These are phyloP conservation scores for Dalechampia spathulata DNA, from an alignment of 441 rosid genomes.

Conservation along the genomic window DNA sequence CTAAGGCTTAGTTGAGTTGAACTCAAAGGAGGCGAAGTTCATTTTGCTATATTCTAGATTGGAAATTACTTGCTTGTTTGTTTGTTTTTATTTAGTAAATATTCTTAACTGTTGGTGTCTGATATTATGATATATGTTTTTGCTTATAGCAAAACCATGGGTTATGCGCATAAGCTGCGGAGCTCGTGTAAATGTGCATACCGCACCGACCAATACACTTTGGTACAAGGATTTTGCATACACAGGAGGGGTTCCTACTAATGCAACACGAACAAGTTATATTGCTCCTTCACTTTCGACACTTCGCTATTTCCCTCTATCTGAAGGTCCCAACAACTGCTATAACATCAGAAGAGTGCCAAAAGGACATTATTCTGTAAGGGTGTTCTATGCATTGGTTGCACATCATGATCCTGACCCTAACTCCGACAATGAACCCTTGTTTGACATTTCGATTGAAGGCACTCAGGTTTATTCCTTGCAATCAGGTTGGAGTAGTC, in stretches of 20 bases:
- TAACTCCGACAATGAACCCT: slow-evolving; percentile 61
- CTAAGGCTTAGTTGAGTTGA: no score
- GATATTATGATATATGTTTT: no score
- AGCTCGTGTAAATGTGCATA: slow-evolving; percentile 46
- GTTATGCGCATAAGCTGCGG: slow-evolving; percentile 95
- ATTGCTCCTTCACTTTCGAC: slow-evolving; percentile 67
- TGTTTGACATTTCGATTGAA: slow-evolving; percentile 82
- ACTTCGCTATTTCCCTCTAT: slow-evolving; percentile 79
- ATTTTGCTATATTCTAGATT: no score
- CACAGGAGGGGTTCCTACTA: slow-evolving; percentile 81
- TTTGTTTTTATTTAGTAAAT: no score
- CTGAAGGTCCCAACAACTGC: slow-evolving; percentile 88
- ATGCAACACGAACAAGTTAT: slow-evolving; percentile 43
- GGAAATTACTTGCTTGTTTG: no score
- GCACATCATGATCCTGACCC: slow-evolving; percentile 37
- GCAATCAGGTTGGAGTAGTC: slow-evolving; percentile 73
- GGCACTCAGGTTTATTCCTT: slow-evolving; percentile 78
- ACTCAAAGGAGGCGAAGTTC: no score
- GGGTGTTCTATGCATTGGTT: slow-evolving; percentile 70
- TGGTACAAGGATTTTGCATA: slow-evolving; percentile 94
- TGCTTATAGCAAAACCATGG: slow-evolving; percentile 58
- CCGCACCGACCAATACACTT: slow-evolving; percentile 69
- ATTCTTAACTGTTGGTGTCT: no score
- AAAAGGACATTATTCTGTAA: slow-evolving; percentile 71
- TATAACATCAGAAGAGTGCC: slow-evolving; percentile 63